Evolutionary conservation across 2,329 filamentous ascomycete genomes (phyloP).

Genomic region (Arthrinium puccinioides): DNA sequence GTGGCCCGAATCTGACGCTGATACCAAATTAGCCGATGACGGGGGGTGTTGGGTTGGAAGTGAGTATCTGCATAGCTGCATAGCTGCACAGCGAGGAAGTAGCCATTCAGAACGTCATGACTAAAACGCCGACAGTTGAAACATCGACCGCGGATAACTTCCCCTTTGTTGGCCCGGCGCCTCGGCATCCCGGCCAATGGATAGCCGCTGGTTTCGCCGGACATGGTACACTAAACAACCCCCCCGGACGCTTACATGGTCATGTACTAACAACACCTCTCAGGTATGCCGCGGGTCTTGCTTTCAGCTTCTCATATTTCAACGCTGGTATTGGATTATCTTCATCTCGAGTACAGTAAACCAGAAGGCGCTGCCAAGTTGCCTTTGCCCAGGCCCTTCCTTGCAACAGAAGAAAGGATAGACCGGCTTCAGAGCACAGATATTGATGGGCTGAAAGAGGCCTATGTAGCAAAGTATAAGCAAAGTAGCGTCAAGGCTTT

Average conservation of each 20-base stretch:
- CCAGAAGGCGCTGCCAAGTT: slow-evolving; percentile 15
- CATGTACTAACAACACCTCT: not conserved
- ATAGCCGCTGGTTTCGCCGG: slow-evolving; percentile 18
- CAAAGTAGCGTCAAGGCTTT: slow-evolving; percentile 12
- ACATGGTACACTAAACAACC: slow-evolving; percentile 8
- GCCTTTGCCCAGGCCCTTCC: slow-evolving; percentile 19
- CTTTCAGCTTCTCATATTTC: slow-evolving; percentile 19
- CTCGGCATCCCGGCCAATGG: slow-evolving; percentile 15
- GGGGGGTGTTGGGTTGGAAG: slow-evolving; percentile 22
- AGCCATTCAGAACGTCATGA: not conserved
- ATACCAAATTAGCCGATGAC: slow-evolving; percentile 12
- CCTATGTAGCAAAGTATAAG: slow-evolving; percentile 2
- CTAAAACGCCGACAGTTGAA: not conserved
- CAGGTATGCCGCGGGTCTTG: slow-evolving; percentile 22
- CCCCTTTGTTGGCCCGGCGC: slow-evolving; percentile 18
- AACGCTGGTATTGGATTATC: slow-evolving; percentile 14
- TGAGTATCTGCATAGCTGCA: too few species aligned
- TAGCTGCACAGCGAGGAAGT: too few species aligned
- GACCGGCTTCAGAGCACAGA: slow-evolving; percentile 11
- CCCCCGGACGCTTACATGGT: not conserved
- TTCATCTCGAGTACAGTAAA: slow-evolving; percentile 12
- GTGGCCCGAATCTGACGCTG: slow-evolving; percentile 14
- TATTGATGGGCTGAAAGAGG: slow-evolving; percentile 4
- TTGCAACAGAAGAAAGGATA: slow-evolving; percentile 18
- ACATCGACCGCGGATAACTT: slow-evolving; percentile 9